Evolutionary conservation across 176 grass and related monocot species (phyloP).

Genomic region (Otatea glauca): DNA sequence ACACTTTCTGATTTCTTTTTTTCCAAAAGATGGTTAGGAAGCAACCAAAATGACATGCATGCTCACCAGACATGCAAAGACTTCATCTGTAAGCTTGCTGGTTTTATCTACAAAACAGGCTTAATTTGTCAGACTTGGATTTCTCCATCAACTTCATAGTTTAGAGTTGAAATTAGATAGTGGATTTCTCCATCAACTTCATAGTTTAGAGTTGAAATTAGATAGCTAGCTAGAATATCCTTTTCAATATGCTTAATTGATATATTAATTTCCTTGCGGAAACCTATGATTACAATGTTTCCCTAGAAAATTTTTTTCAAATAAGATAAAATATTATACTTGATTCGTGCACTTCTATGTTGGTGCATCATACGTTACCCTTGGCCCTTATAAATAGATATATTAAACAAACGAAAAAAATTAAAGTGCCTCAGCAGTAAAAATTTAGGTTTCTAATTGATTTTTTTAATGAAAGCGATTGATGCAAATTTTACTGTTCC

Average conservation of each 20-base stretch:
- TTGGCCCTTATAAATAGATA: background rate
- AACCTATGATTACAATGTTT: background rate
- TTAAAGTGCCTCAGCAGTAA: background rate
- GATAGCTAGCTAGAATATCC: background rate
- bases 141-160: too few relatives aligned
- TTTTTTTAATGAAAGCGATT: background rate
- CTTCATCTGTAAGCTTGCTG: slow-evolving; percentile 44
- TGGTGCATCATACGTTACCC: background rate
- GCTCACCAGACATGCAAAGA: slow-evolving; percentile 38
- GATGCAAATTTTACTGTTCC: slow-evolving; percentile 8
- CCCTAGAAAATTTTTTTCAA: background rate
- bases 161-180: too few relatives aligned
- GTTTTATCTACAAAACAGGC: background rate
- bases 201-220: too few relatives aligned
- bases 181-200: background rate
- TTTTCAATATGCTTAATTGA: slow-evolving; percentile 14
- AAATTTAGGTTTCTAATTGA: background rate
- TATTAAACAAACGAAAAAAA: background rate
- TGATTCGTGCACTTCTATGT: background rate
- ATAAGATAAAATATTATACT: background rate
- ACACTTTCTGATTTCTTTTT: background rate
- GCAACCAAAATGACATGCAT: slow-evolving; percentile 30
- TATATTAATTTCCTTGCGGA: slow-evolving; percentile 24
- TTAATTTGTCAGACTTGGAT: background rate
- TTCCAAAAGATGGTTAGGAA: slow-evolving; percentile 26